Evolutionary conservation across 106 monocot species (phyloP).

Genomic region (Acorus calamus): DNA sequence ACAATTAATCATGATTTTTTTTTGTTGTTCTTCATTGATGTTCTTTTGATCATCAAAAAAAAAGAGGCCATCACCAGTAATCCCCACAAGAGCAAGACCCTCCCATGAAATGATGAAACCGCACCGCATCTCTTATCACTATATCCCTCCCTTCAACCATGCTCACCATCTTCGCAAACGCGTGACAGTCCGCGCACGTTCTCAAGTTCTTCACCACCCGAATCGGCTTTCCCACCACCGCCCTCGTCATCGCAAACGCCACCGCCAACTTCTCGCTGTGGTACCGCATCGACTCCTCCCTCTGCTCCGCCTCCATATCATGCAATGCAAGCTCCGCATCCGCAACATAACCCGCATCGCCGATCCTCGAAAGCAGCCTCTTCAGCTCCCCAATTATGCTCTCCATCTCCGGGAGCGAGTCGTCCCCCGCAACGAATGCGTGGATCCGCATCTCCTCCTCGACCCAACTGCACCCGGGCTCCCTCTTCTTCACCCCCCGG

Average conservation of each 20-base stretch:
- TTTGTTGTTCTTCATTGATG: too few species aligned
- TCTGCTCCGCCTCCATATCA: conserved; percentile 47
- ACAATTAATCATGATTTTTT: too few species aligned
- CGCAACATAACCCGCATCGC: conserved; percentile 31
- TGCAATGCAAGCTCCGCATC: conserved; percentile 45
- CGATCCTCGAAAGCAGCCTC: conserved; percentile 27
- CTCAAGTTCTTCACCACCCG: conserved; percentile 61
- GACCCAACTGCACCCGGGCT: conserved; percentile 74
- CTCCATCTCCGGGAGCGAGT: conserved; percentile 37
- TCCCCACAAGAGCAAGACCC: conserved; percentile 58
- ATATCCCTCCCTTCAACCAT: conserved; percentile 28
- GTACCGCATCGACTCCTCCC: conserved; percentile 29
- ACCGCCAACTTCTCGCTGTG: conserved; percentile 65
- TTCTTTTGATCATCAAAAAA: too few species aligned
- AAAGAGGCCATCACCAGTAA: conserved; percentile 29
- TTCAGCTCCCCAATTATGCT: conserved; percentile 28
- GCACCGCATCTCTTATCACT: conserved; percentile 42
- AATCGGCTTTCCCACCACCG: conserved; percentile 31
- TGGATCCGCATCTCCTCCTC: conserved; percentile 48
- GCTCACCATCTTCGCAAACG: conserved; percentile 43
- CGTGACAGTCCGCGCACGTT: conserved; percentile 60
- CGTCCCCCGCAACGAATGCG: conserved; percentile 47
- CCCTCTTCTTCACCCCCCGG: conserved; percentile 35
- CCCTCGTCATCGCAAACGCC: conserved; percentile 42
- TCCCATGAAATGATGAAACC: conserved; percentile 54